These are phyloP conservation scores for Cucumis melo DNA, from an alignment of 306 rosid species.

Conservation along the genomic window DNA sequence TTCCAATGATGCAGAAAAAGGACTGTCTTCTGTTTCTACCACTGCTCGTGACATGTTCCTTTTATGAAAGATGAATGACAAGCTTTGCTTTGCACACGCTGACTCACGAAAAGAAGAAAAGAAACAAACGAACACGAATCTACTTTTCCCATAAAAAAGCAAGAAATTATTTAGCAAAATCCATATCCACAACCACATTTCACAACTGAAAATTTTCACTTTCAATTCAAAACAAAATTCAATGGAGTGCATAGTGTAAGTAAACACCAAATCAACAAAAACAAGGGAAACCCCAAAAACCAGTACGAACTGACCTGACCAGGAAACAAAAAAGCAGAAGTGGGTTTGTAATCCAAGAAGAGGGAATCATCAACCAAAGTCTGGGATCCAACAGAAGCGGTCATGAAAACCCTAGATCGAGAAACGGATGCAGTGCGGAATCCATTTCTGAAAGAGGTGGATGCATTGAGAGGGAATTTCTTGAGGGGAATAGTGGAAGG, in stretches of 20 bases:
- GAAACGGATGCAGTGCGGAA: conserved; percentile 12
- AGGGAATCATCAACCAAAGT: conserved; percentile 27
- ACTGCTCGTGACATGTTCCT: not conserved
- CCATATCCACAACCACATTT: not conserved
- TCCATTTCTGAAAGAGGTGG: conserved; percentile 22
- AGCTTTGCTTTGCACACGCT: not conserved
- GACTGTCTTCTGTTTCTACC: not conserved
- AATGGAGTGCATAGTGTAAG: not conserved
- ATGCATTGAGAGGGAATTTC: conserved; percentile 17
- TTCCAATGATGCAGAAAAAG: not conserved
- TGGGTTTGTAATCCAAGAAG: conserved; percentile 62
- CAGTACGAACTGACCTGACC: conserved; percentile 47
- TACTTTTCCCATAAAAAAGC: not conserved
- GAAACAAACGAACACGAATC: not conserved
- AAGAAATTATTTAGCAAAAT: not conserved
- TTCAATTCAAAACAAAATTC: not conserved
- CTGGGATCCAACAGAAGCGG: conserved; percentile 59
- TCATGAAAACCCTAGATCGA: conserved; percentile 70
- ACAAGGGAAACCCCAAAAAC: not conserved
- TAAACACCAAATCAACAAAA: not conserved
- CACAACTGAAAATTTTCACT: not conserved
- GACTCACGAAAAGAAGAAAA: not conserved
- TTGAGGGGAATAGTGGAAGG: conserved; percentile 30
- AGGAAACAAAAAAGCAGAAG: conserved; percentile 75
- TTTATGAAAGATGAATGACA: not conserved